Conservation (phyloP, 2,329 filamentous ascomycete genomes). For the Hortaea sp. region DNA sequence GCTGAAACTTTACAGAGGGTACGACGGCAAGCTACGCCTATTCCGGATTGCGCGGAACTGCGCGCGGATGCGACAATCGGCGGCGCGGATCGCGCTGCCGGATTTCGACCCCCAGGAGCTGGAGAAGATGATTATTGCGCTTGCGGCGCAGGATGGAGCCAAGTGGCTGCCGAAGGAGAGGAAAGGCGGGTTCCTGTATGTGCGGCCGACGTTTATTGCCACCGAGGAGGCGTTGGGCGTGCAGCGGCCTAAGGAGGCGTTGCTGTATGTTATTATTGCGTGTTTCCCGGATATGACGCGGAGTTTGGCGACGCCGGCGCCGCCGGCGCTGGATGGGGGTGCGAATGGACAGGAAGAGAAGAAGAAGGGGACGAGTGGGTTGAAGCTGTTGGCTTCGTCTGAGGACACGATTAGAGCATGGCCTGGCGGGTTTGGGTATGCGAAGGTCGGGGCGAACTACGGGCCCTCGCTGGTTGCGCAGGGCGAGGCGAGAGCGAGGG, state of each 20-base stretch:
- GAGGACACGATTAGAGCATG: slow-evolving; percentile 83
- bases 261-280: slow-evolving; percentile 68
- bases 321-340: slow-evolving; percentile 18
- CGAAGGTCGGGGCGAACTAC: slow-evolving; percentile 91
- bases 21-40: slow-evolving; percentile 62
- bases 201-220: slow-evolving; percentile 74
- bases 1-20: slow-evolving; percentile 59
- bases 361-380: slow-evolving; percentile 19
- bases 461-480: slow-evolving; percentile 74
- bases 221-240: slow-evolving; percentile 74
- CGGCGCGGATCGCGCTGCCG: slow-evolving; percentile 61
- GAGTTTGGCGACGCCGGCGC: slow-evolving; percentile 20
- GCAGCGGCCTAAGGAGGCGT: slow-evolving; percentile 67
- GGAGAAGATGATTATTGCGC: slow-evolving; percentile 60
- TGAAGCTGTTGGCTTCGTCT: slow-evolving; percentile 67
- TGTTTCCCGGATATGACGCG: slow-evolving; percentile 37
- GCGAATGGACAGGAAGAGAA: slow-evolving; percentile 14
- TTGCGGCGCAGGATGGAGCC: slow-evolving; percentile 62
- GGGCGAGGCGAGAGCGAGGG: slow-evolving; percentile 58
- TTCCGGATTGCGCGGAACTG: slow-evolving; percentile 71
- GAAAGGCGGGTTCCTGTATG: slow-evolving; percentile 64
- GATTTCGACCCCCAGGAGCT: slow-evolving; percentile 61
- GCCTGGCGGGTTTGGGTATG: slow-evolving; percentile 86
- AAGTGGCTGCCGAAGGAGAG: slow-evolving; percentile 68
- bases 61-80: slow-evolving; percentile 48